Conservation (phyloP, 495 filamentous ascomycete species). For the Daldinia vernicosa region DNA sequence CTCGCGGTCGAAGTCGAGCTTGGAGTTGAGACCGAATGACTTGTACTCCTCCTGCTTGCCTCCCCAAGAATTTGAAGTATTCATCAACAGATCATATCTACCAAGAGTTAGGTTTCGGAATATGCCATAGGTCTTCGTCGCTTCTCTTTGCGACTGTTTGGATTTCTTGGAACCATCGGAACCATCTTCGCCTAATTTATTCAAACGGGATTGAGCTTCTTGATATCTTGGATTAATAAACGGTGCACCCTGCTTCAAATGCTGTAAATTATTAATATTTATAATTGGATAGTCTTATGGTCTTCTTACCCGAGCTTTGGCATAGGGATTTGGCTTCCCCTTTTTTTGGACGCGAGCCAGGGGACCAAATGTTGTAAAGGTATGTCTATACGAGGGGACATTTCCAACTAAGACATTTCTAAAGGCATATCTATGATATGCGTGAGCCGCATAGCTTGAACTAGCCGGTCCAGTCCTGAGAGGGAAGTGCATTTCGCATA, state of each 20-base stretch:
- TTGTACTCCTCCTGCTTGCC: conserved; percentile 40
- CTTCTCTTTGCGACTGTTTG: background rate
- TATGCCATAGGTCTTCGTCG: conserved; percentile 24
- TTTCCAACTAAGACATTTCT: no score
- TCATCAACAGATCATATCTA: conserved; percentile 26
- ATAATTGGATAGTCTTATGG: background rate
- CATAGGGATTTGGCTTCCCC: background rate
- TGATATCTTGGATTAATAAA: background rate
- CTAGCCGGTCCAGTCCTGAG: conserved; percentile 37
- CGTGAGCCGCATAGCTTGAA: conserved; percentile 26
- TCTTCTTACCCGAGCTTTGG: background rate
- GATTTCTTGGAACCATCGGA: background rate
- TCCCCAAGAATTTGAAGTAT: conserved; percentile 2
- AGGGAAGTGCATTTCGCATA: conserved; percentile 41
- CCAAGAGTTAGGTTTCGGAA: conserved; percentile 29
- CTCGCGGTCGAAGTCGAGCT: conserved; percentile 47
- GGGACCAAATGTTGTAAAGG: conserved; percentile 29
- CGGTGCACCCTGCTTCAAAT: no score
- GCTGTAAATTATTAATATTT: background rate
- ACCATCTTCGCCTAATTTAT: background rate
- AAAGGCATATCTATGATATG: conserved; percentile 21
- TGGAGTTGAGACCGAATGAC: conserved; percentile 46
- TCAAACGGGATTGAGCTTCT: background rate
- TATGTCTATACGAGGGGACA: conserved; percentile 8
- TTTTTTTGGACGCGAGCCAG: background rate